A percentile compares a stretch with the other conserved stretches of the same genome.
phyloP scores from a whole-genome alignment of 768 basidiomycete species.

The Omphalotus guepiniiformis region DNA sequence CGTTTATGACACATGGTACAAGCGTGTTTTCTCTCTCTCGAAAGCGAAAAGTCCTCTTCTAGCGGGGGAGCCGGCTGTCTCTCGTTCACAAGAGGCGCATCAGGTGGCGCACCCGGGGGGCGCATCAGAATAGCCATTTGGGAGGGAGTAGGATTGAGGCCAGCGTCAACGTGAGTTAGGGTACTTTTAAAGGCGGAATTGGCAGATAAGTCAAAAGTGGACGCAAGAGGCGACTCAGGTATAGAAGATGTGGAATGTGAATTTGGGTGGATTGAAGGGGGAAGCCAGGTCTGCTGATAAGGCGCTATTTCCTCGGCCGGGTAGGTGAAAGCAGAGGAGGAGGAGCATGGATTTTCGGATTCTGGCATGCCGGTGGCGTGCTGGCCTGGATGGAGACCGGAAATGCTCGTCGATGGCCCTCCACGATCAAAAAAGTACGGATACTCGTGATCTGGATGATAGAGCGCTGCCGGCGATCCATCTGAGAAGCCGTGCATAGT shows the following conservation, averaged over 20 bases:
- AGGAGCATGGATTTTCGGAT: constrained; percentile 25
- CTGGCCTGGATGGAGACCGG: constrained; percentile 24
- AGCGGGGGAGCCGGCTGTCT: not conserved
- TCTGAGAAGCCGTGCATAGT: constrained; percentile 37
- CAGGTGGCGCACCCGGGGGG: not conserved
- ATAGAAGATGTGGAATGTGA: not conserved
- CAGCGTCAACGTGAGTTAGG: no score
- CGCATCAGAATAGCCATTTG: constrained; percentile 17
- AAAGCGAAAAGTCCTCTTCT: constrained; percentile 18
- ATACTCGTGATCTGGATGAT: constrained; percentile 44
- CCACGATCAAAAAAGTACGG: constrained; percentile 40
- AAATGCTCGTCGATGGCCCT: constrained; percentile 25
- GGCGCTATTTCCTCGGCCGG: constrained; percentile 38
- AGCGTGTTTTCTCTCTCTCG: constrained; percentile 69
- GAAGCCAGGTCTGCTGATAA: constrained; percentile 22
- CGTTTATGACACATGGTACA: constrained; percentile 86
- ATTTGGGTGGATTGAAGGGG: constrained; percentile 8
- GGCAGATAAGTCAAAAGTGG: not conserved
- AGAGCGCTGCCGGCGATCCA: constrained; percentile 41
- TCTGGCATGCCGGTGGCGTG: constrained; percentile 44
- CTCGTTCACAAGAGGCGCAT: not conserved
- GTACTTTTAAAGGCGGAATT: constrained; percentile 3
- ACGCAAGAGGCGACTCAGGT: not conserved
- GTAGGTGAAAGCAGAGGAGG: constrained; percentile 23
- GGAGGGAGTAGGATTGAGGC: constrained; percentile 7